A percentile compares a stretch with the other conserved stretches of the same genome.
These are phyloP conservation scores for Pythium aristosporum DNA, from an alignment of 352 stramenopile genomes.

Conservation along the genomic window DNA sequence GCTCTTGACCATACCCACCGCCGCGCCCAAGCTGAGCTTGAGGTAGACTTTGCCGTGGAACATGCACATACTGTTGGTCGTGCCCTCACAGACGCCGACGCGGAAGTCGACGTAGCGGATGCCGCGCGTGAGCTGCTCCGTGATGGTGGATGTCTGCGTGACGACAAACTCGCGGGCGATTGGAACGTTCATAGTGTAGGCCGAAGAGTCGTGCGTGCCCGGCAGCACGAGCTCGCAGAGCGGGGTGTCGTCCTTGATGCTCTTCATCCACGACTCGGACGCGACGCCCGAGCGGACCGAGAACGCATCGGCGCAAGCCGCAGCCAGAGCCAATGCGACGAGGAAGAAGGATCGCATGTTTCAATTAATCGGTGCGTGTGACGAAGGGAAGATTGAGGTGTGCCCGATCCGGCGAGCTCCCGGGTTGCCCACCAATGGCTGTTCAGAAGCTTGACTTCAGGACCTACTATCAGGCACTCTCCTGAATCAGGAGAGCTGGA, in stretches of 20 bases:
- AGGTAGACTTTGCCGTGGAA: slow-evolving; percentile 20
- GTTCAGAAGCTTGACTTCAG: too few relatives aligned
- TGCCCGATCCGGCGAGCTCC: neutral
- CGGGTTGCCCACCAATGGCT: neutral
- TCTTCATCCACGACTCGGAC: slow-evolving; percentile 16
- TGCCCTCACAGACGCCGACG: slow-evolving; percentile 13
- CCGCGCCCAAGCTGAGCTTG: slow-evolving; percentile 8
- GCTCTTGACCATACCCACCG: slow-evolving; percentile 8
- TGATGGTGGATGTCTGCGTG: slow-evolving; percentile 8
- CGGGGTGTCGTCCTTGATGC: slow-evolving; percentile 2
- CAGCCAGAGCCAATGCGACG: neutral
- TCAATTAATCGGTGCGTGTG: neutral
- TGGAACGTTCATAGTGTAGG: slow-evolving; percentile 10
- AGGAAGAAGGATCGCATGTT: neutral
- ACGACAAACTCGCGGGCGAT: slow-evolving; percentile 8
- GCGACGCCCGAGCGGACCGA: slow-evolving; percentile 8
- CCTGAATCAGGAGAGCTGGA: neutral
- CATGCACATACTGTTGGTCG: slow-evolving; percentile 18
- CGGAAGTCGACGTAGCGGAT: slow-evolving; percentile 19
- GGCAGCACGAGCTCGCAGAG: slow-evolving; percentile 16
- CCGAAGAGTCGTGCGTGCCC: slow-evolving; percentile 10
- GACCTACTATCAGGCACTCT: too few relatives aligned
- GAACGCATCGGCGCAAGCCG: neutral
- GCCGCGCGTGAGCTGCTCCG: slow-evolving; percentile 13
- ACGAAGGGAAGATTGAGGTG: neutral